phyloP scores from a whole-genome alignment of 2,329 filamentous ascomycete genomes.

The Colletotrichum cuscutae region DNA sequence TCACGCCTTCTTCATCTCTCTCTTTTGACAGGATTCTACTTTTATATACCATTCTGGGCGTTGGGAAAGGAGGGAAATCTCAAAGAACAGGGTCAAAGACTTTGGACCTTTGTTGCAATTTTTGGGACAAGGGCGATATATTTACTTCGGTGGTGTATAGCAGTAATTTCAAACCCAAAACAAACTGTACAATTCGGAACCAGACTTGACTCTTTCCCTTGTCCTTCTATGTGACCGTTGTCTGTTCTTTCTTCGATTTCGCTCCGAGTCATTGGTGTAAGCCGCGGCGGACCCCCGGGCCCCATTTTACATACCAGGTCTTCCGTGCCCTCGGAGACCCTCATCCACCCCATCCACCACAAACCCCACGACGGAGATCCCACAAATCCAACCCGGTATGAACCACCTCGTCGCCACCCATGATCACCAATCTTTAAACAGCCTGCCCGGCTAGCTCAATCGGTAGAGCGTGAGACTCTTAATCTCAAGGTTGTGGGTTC shows the following conservation, averaged over 20 bases:
- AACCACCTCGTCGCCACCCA: neutral
- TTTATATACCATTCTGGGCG: slow-evolving; percentile 36
- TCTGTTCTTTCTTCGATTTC: neutral
- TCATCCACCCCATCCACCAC: neutral
- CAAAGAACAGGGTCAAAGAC: slow-evolving; percentile 20
- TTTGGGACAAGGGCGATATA: slow-evolving; percentile 9
- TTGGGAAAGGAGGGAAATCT: slow-evolving; percentile 27
- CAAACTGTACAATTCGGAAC: slow-evolving; percentile 11
- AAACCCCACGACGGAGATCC: neutral
- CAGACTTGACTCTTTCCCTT: neutral
- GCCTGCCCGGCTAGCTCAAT: slow-evolving; percentile 70
- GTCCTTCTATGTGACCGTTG: neutral
- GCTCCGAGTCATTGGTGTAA: neutral
- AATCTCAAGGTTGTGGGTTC: slow-evolving; percentile 69
- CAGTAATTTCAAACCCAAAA: slow-evolving; percentile 25
- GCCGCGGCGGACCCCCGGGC: neutral
- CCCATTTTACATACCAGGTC: slow-evolving; percentile 13
- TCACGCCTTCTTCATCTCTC: neutral
- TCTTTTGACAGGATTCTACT: slow-evolving; percentile 7
- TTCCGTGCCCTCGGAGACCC: slow-evolving; percentile 16
- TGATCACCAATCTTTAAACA: neutral
- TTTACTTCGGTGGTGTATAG: slow-evolving; percentile 1
- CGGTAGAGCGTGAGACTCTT: slow-evolving; percentile 81
- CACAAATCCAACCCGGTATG: neutral
- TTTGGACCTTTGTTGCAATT: neutral